Conservation (phyloP, 129 eudicot species). For the Tagetes patula region DNA sequence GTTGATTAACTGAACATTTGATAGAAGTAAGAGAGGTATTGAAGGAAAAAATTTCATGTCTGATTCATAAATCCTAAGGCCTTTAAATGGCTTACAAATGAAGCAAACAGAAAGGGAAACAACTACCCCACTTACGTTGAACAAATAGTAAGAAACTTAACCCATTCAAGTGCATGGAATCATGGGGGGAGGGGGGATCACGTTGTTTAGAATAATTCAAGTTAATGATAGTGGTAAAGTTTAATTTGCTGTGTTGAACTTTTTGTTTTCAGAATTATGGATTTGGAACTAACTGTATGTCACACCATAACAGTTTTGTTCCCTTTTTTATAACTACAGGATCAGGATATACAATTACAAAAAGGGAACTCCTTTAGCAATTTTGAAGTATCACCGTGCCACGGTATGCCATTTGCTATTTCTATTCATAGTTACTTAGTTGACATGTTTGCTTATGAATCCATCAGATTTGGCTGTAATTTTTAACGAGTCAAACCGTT, state of each 20-base stretch:
- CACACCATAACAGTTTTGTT: background rate
- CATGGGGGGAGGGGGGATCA: too few relatives aligned
- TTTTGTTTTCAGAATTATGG: background rate
- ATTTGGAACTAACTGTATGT: background rate
- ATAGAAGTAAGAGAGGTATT: too few relatives aligned
- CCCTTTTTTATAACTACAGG: slow-evolving; percentile 28
- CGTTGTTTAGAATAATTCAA: background rate
- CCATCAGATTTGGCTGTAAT: background rate
- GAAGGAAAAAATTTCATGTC: too few relatives aligned
- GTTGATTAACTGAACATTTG: too few relatives aligned
- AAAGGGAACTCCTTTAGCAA: slow-evolving; percentile 77
- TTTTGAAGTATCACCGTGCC: slow-evolving; percentile 72
- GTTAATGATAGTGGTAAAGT: background rate
- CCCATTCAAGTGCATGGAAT: too few relatives aligned
- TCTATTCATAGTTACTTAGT: background rate
- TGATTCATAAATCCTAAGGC: too few relatives aligned
- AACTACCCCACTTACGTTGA: too few relatives aligned
- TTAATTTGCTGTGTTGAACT: too few relatives aligned
- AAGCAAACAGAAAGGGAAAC: too few relatives aligned
- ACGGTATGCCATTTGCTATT: slow-evolving; percentile 42
- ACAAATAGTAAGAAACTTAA: too few relatives aligned
- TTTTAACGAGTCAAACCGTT: background rate
- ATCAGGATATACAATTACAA: slow-evolving; percentile 73
- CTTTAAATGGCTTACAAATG: too few relatives aligned
- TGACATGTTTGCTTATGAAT: background rate